Evolutionary conservation across 805 yeast species (phyloP), one percentile per base, ranked within the genome.

Genomic region (Hanseniaspora pseudoguilliermondii): DNA sequence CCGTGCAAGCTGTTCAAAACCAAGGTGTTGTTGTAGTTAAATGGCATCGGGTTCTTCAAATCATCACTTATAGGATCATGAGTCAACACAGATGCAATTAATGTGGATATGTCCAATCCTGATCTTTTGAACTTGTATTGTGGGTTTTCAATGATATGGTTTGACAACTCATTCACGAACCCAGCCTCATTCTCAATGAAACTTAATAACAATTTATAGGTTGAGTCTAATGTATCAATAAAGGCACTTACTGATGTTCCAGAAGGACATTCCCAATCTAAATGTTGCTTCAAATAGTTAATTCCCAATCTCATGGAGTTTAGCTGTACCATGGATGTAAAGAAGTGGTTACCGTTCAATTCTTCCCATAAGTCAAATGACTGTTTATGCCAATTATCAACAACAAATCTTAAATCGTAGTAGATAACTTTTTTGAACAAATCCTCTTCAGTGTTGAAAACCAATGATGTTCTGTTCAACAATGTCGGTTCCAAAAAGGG

Each of bases 321-420:
- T 59, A 85, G 72, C 67, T 89, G 96, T 3, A 83, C 80, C 63
- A 86, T 67, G 15, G 84, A 72, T 1, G 95, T 90, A 69, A 87
- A 91, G 60, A 88, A 82, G 67, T 90, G 97, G 49, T 73, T 62
- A 0, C 90, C 80, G 58, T 80, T 65, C 48, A 85, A 72, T 67
- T 90, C 97, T 70, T 90, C 97, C 97, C 97, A 90, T 44, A 90
- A 72, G 69, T 90, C 97, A 70, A 86, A 90, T 16, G 87, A 83
- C 2, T 69, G 67, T 11, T 68, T 65, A 13, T 69, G 63, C 96
- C 96, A 91, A 61, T 77, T 74, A 7, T 68, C 64, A 21, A 76
- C 59, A 23, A 85, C 75, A 62, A 82, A 91, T 51, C 73, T 70
- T 62, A 90, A 75, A 69, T 90, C 97, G 1, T 83, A 82, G 64